Base-by-base conservation (phyloP, 1,139 yeast genomes). In the Insectozyma bohioensis region DNA sequence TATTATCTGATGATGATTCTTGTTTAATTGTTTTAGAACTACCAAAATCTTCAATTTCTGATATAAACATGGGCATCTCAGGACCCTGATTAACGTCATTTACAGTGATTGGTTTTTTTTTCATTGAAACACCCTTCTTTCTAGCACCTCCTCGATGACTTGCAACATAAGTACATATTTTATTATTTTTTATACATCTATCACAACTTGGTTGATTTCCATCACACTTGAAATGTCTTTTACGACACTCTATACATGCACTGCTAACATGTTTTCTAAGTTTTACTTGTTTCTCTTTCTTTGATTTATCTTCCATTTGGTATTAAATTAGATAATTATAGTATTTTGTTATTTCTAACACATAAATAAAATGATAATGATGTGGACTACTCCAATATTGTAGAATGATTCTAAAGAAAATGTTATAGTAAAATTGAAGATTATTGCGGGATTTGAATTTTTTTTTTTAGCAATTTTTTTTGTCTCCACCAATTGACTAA, bases 131-230 rank as follows among this genome's bases (percentile, higher is more conserved):
- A 4, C 76, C 77, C 42, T 66, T 71, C 43, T 59, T 67, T 30
- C 78, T 50, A 6, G 75, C 64, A 1, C 78, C 78, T 15, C 78
- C 78, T 37, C 78, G 50, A 29, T 69, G 65, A 39, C 75, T 66
- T 43, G 67, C 68, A 5, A 72, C 76, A 41, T 67, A 72, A 1
- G 60, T 59, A 36, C 78, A 72, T 0, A 48, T 57, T 35, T 56
- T 56, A 16, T 51, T 45, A 4, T 49, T 33, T 35, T 56, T 56
- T 4, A 34, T 37, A 40, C 78, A 72, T 33, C 73, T 52, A 9
- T 52, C 49, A 48, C 78, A 72, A 11, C 45, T 45, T 2, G 78
- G 78, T n/a, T 57, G 54, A 17, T 48, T 51, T 1, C 78, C 77
- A 37, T 66, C 72, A 45, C 78, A 72, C 39, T 68, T 70, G 40